Base-by-base conservation (phyloP, 352 stramenopile species). In the Globisporangium viniferum region DNA sequence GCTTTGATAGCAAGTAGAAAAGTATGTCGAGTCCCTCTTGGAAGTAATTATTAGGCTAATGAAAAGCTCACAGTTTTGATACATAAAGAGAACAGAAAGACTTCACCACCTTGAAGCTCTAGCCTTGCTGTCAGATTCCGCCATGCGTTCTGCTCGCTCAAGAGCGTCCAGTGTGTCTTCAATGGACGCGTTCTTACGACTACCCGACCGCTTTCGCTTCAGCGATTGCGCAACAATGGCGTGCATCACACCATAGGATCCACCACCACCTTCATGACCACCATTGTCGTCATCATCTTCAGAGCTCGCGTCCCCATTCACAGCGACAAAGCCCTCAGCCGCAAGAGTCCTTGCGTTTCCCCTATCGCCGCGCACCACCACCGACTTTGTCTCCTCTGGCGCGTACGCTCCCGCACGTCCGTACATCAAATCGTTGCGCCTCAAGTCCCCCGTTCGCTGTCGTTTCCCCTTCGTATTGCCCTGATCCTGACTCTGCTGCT, bases 301-400 rank as follows among this genome's bases (percentile, higher is more conserved):
- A 9, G 75, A 83, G 33, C 74, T 74, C 15, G 49, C 67, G 9
- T 78, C 73, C 22, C 77, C 82, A 35, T 90, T 90, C 4, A 89
- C 82, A 15, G 75, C 82, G 2, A 89, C 74, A 62, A 90, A 90
- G 0, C 82, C 80, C 6, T 76, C 70, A 3, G 80, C 73, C 49
- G 78, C 80, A 15, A 90, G 67, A 29, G 69, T 46, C 3, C 71
- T 68, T 22, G 67, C 29, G 31, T 64, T 66, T 7, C 14, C 7
- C 3, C 33, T 10, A 12, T 18, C 15, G 7, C 24, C 63, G 69
- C 70, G 71, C 59, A 90, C 77, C 3, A 89, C 71, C 5, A 89
- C 61, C 0, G 78, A 83, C 49, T 73, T 85, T 2, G 79, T 89
- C 68, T 86, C 55, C 55, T 81, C 62, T 29, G 79, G 79, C 0